These are phyloP conservation scores for Lentinula sp. DNA, from an alignment of 768 basidiomycete genomes.

Conservation along the genomic window DNA sequence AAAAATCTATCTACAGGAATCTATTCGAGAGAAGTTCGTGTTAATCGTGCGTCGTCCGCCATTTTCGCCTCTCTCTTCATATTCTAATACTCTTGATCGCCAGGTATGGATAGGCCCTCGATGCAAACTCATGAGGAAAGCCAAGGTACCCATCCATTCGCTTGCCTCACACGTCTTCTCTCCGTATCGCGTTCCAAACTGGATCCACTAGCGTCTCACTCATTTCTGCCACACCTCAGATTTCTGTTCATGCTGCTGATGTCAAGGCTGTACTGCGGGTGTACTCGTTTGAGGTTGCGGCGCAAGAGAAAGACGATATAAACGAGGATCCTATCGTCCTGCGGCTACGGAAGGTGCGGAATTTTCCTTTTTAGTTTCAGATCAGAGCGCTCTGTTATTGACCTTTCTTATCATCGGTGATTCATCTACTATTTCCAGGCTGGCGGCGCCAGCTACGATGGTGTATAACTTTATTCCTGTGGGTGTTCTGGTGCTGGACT, in stretches of 20 bases:
- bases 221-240: conserved; percentile 38
- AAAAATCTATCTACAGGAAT: conserved; percentile 32
- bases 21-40: conserved; percentile 83
- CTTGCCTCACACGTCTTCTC: conserved; percentile 9
- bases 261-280: conserved; percentile 76
- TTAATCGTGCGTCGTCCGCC: conserved; percentile 41
- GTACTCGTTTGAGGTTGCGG: conserved; percentile 86
- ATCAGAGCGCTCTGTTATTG: neutral
- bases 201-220: conserved; percentile 21
- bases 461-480: conserved; percentile 43
- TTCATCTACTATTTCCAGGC: conserved; percentile 38
- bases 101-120: conserved; percentile 73
- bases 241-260: conserved; percentile 87
- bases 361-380: conserved; percentile 13
- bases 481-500: neutral
- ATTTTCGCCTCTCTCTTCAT: conserved; percentile 6
- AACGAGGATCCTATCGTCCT: conserved; percentile 82
- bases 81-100: conserved; percentile 12
- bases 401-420: neutral
- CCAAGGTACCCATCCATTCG: conserved; percentile 55
- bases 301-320: conserved; percentile 77
- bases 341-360: conserved; percentile 71
- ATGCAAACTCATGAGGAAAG: conserved; percentile 90
- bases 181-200: conserved; percentile 12
- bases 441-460: conserved; percentile 87